phyloP scores from a whole-genome alignment of 768 basidiomycete genomes.

The Daedaleopsis nitida region DNA sequence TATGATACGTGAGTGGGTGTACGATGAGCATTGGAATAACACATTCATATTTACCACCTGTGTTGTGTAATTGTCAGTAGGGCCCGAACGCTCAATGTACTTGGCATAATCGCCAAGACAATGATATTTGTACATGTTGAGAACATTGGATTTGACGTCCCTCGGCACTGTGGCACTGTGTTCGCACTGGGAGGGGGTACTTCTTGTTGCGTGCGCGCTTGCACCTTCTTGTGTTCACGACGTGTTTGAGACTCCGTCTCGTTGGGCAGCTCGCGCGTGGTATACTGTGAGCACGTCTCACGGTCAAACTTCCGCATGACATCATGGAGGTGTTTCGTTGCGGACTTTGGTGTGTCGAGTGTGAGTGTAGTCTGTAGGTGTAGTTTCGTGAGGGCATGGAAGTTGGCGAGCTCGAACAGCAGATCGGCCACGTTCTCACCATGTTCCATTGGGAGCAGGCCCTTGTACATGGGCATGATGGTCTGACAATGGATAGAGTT shows the following conservation, averaged over 20 bases:
- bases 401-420: slow-evolving; percentile 35
- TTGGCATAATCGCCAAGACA: slow-evolving; percentile 21
- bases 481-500: neutral
- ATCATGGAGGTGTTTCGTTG: neutral
- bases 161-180: neutral
- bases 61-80: slow-evolving; percentile 23
- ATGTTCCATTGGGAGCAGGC: slow-evolving; percentile 24
- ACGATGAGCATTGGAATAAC: neutral
- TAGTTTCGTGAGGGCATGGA: slow-evolving; percentile 45
- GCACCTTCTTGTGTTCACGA: neutral
- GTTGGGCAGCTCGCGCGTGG: neutral
- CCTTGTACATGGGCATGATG: slow-evolving; percentile 41
- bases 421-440: slow-evolving; percentile 32
- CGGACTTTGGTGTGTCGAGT: slow-evolving; percentile 23
- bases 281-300: neutral
- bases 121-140: slow-evolving; percentile 32
- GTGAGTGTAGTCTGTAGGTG: slow-evolving; percentile 40
- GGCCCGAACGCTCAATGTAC: slow-evolving; percentile 20
- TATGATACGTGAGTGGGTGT: neutral
- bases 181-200: neutral
- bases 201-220: neutral
- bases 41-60: slow-evolving; percentile 3
- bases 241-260: slow-evolving; percentile 6
- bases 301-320: neutral
- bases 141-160: slow-evolving; percentile 16